Conservation (phyloP, 441 rosid species). For the Eutrema salsugineum region DNA sequence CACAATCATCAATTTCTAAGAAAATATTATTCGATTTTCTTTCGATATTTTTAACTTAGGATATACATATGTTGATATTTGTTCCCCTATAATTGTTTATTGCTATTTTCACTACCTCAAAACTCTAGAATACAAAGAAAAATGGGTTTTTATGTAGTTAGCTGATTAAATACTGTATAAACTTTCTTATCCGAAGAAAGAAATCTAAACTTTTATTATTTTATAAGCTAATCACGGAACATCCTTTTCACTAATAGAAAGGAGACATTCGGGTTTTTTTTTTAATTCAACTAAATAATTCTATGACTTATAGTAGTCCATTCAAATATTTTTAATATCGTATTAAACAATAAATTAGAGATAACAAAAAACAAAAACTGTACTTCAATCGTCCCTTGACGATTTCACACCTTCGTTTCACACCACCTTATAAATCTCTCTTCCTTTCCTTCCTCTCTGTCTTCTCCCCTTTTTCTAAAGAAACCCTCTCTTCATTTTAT, state of each 20-base stretch:
- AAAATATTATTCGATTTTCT: background rate
- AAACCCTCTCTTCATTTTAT: conserved; percentile 27
- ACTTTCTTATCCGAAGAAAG: background rate
- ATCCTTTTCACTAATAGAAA: conserved; percentile 19
- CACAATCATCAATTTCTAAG: background rate
- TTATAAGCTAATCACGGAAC: conserved; percentile 4
- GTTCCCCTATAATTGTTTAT: background rate
- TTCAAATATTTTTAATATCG: background rate
- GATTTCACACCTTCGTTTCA: conserved; percentile 52
- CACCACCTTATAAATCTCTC: conserved; percentile 29
- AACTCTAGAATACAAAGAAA: conserved; percentile 4
- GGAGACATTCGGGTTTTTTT: conserved; percentile 6
- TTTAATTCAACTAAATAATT: conserved; percentile 1
- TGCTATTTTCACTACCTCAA: background rate
- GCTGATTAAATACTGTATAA: background rate
- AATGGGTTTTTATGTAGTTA: background rate
- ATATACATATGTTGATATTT: background rate
- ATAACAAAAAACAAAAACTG: conserved; percentile 16
- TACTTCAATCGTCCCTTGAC: conserved; percentile 27
- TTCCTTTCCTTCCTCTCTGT: conserved; percentile 3
- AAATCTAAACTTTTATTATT: background rate
- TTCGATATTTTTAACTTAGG: background rate
- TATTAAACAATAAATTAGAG: background rate
- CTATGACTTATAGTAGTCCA: background rate
- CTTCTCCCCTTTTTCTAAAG: conserved; percentile 15